phyloP scores from a whole-genome alignment of 192 early-diverging fungal genomes.

The Borealophlyctis nickersoniae region DNA sequence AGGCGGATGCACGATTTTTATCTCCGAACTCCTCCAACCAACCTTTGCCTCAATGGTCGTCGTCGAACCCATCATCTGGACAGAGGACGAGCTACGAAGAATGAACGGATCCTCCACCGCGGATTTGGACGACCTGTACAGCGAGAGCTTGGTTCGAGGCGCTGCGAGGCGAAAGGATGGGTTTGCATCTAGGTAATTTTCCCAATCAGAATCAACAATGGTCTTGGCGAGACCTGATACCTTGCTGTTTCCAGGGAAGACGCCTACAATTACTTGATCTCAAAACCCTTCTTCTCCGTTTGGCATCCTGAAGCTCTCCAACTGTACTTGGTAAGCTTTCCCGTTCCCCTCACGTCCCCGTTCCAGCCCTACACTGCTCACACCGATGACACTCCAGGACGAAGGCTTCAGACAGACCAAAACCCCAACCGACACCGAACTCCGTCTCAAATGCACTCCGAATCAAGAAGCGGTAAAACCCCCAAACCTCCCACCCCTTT shows the following conservation, averaged over 20 bases:
- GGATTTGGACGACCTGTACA: not conserved
- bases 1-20: no score
- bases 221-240: no score
- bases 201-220: no score
- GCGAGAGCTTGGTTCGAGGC: not conserved
- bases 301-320: constrained; percentile 53
- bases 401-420: no score
- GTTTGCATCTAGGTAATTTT: constrained; percentile 12
- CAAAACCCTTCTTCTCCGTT: constrained; percentile 17
- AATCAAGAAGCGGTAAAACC: constrained; percentile 10
- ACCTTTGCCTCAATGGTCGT: constrained; percentile 13
- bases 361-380: no score
- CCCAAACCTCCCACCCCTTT: no score
- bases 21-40: no score
- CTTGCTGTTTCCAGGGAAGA: constrained; percentile 1
- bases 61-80: constrained; percentile 24
- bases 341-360: not conserved
- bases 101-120: not conserved
- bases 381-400: no score
- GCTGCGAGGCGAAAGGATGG: constrained; percentile 6
- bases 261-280: constrained; percentile 1
- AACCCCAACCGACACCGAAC: no score
- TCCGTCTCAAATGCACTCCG: constrained; percentile 15
- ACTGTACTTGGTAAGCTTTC: constrained; percentile 47
- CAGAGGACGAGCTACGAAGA: not conserved